Conservation (phyloP, 73 alveolate genomes). For the Breviolum minutum region DNA sequence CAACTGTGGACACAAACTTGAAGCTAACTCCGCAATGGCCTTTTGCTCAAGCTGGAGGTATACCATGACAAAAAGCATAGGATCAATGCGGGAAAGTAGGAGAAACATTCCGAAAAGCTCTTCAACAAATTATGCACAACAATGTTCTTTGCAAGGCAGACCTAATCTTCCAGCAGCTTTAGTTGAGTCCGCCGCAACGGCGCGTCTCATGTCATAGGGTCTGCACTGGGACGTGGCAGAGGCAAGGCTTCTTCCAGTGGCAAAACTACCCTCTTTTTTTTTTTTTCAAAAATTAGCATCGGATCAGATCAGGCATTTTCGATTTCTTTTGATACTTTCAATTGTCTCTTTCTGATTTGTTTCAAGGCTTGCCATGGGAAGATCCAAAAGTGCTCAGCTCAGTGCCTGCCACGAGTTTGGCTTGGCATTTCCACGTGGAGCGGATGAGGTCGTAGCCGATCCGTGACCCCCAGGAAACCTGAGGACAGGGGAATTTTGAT, state of each 20-base stretch:
- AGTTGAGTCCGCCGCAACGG: too few species aligned
- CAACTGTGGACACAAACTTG: too few species aligned
- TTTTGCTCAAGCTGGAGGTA: conserved; percentile 8
- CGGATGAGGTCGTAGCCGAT: neutral
- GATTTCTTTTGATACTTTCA: neutral
- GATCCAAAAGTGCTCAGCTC: conserved; percentile 5
- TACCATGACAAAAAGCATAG: neutral
- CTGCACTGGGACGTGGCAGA: too few species aligned
- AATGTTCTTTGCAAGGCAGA: too few species aligned
- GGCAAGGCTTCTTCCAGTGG: too few species aligned
- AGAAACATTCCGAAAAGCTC: too few species aligned
- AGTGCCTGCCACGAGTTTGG: neutral
- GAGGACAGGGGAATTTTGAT: neutral
- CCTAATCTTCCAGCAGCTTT: too few species aligned
- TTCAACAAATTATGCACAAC: too few species aligned
- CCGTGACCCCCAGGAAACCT: conserved; percentile 13
- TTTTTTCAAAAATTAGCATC: neutral
- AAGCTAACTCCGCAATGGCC: neutral
- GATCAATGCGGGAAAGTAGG: too few species aligned
- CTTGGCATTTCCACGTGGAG: neutral
- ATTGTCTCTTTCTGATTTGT: neutral
- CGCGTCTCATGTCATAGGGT: too few species aligned
- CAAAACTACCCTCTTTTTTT: too few species aligned
- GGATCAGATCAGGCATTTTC: neutral
- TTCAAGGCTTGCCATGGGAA: neutral